These are phyloP conservation scores for Spergularia bocconei DNA, from an alignment of 148 eudicot genomes.

Conservation along the genomic window DNA sequence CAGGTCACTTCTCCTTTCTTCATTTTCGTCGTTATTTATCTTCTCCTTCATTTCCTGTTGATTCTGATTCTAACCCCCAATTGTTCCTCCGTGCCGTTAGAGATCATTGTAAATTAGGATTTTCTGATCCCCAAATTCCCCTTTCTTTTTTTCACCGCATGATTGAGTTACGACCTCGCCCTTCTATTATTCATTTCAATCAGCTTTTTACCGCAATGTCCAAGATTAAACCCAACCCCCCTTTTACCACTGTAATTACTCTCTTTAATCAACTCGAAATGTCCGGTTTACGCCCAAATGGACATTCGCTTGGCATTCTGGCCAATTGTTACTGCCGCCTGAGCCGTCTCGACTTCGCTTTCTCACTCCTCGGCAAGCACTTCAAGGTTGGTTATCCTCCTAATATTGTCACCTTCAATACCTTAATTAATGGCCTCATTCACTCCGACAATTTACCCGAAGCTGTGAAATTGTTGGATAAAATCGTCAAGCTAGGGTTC, in stretches of 20 bases:
- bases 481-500: too few relatives aligned
- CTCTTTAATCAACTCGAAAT: neutral
- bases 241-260: neutral
- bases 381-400: neutral
- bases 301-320: neutral
- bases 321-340: too few relatives aligned
- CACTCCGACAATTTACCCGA: neutral
- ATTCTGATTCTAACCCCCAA: neutral
- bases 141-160: neutral
- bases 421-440: neutral
- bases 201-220: neutral
- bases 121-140: neutral
- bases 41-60: too few relatives aligned
- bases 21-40: too few relatives aligned
- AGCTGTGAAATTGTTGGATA: too few relatives aligned
- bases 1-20: too few relatives aligned
- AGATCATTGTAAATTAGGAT: neutral
- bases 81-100: neutral
- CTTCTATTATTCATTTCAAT: neutral
- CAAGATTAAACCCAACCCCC: neutral
- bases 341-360: slow-evolving; percentile 1
- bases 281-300: neutral
- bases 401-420: neutral
- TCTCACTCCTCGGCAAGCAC: too few relatives aligned
- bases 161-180: neutral